phyloP scores from a whole-genome alignment of 129 eudicot species.

The Flaveria sonorensis region DNA sequence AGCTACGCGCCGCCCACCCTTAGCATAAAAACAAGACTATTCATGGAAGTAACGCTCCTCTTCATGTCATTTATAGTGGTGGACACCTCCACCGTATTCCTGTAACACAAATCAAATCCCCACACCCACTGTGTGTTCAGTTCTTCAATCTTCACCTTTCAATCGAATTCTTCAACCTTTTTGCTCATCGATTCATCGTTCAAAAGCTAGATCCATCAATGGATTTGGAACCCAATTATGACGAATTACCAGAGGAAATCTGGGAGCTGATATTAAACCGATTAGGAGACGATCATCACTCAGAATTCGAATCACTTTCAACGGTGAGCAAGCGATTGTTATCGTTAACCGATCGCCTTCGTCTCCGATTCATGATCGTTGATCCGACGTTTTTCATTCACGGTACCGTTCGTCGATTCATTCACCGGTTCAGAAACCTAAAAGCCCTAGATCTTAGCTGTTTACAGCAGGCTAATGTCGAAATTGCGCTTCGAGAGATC shows the following conservation, averaged over 20 bases:
- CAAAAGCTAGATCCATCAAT: conserved; percentile 19
- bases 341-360: conserved; percentile 48
- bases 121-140: too few species aligned
- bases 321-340: conserved; percentile 44
- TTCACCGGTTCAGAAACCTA: conserved; percentile 43
- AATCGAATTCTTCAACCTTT: background rate
- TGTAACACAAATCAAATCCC: too few species aligned
- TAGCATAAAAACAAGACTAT: too few species aligned
- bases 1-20: too few species aligned
- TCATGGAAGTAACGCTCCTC: too few species aligned
- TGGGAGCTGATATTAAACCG: conserved; percentile 46
- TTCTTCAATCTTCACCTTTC: background rate
- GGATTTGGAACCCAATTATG: conserved; percentile 16
- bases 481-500: conserved; percentile 27
- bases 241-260: conserved; percentile 47
- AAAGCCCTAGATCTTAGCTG: conserved; percentile 48
- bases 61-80: too few species aligned
- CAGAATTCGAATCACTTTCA: conserved; percentile 49
- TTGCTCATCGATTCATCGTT: background rate
- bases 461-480: conserved; percentile 20
- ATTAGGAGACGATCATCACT: conserved; percentile 39
- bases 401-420: conserved; percentile 40
- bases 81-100: too few species aligned
- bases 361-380: conserved; percentile 30
- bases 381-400: conserved; percentile 40